Evolutionary conservation across 2,329 filamentous ascomycete genomes (phyloP).

Genomic region (Scleromitrula shiraiana): DNA sequence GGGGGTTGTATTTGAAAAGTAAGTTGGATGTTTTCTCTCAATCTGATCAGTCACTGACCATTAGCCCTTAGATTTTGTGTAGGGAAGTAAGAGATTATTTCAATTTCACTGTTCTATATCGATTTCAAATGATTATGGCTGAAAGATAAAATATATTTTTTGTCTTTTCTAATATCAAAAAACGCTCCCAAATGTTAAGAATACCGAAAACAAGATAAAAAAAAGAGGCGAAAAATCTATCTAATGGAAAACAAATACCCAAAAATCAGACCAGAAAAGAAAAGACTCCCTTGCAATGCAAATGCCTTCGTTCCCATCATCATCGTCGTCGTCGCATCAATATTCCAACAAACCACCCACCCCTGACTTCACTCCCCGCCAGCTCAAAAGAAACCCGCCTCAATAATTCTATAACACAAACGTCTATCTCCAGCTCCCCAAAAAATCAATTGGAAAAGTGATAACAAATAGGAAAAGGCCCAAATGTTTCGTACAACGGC

Average conservation of each 20-base stretch:
- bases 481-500: too few species aligned
- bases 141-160: background rate
- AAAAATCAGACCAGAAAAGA: background rate
- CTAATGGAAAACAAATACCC: background rate
- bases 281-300: background rate
- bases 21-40: constrained; percentile 3
- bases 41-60: constrained; percentile 4
- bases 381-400: too few species aligned
- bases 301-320: background rate
- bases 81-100: constrained; percentile 20
- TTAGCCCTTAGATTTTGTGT: constrained; percentile 24
- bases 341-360: too few species aligned
- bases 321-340: too few species aligned
- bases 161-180: background rate
- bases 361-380: too few species aligned
- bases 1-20: constrained; percentile 97
- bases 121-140: background rate
- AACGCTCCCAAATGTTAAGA: background rate
- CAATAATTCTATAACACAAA: background rate
- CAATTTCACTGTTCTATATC: background rate
- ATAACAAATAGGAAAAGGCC: background rate
- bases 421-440: background rate
- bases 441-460: background rate
- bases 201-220: background rate
- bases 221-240: background rate